A percentile compares a stretch with the other conserved stretches of the same genome.
Conservation (phyloP, 2,329 filamentous ascomycete genomes). For the Penicillium frequentans region DNA sequence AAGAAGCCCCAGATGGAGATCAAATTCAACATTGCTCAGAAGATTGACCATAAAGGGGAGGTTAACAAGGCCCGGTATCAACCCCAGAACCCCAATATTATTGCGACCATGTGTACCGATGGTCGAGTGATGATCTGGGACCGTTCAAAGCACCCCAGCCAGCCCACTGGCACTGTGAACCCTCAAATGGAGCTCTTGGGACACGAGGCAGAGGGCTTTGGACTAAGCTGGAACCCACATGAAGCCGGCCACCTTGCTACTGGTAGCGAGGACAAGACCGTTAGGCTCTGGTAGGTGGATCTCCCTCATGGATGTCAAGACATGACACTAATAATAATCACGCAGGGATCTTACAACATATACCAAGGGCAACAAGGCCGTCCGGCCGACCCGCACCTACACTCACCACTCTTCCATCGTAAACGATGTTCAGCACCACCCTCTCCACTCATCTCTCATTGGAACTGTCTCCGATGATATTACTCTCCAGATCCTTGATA, state of each 20-base stretch:
- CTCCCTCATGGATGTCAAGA: neutral
- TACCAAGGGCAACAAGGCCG: slow-evolving; percentile 65
- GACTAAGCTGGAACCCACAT: slow-evolving; percentile 88
- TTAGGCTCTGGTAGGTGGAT: slow-evolving; percentile 76
- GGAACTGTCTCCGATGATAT: slow-evolving; percentile 94
- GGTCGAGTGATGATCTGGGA: slow-evolving; percentile 91
- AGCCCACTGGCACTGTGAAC: slow-evolving; percentile 71
- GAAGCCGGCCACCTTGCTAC: slow-evolving; percentile 78
- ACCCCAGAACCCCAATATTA: slow-evolving; percentile 94
- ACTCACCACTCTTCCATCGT: slow-evolving; percentile 88
- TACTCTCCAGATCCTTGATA: slow-evolving; percentile 87
- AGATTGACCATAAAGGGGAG: slow-evolving; percentile 93
- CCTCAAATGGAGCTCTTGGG: slow-evolving; percentile 83
- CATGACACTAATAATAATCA: slow-evolving; percentile 4
- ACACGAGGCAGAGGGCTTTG: slow-evolving; percentile 87
- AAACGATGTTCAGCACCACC: slow-evolving; percentile 96
- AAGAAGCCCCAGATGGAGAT: slow-evolving; percentile 70
- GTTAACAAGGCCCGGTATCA: slow-evolving; percentile 99
- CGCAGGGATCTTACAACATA: slow-evolving; percentile 77
- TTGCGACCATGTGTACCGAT: slow-evolving; percentile 88
- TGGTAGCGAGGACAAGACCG: slow-evolving; percentile 88
- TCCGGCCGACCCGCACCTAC: slow-evolving; percentile 73
- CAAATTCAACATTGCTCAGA: slow-evolving; percentile 90
- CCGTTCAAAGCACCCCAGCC: slow-evolving; percentile 84
- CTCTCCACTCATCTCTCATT: slow-evolving; percentile 78